Percentiles rank a stretch among this genome's conserved stretches.
Conservation (phyloP, 208 protist species). For the Leishmania gerbilli region DNA sequence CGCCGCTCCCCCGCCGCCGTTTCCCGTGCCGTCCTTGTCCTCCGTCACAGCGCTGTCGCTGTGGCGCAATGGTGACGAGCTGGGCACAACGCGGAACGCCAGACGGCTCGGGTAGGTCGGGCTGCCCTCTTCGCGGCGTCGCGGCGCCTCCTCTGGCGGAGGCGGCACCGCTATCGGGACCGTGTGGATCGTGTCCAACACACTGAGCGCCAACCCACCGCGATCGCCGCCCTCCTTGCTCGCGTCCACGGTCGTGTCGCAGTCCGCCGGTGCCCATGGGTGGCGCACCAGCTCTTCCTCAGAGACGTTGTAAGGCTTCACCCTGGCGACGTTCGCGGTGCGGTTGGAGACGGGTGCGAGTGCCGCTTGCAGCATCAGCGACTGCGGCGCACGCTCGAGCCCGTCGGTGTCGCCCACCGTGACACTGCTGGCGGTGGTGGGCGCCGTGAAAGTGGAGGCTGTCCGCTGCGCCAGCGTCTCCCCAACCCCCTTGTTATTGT, state of each 20-base stretch:
- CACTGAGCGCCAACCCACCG: constrained; percentile 5
- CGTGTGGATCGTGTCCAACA: constrained; percentile 38
- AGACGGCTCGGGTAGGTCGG: constrained; percentile 54
- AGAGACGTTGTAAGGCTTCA: constrained; percentile 24
- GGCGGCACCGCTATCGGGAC: constrained; percentile 25
- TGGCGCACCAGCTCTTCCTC: constrained; percentile 20
- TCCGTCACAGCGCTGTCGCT: background rate
- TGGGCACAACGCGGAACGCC: constrained; percentile 33
- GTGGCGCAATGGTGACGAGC: background rate
- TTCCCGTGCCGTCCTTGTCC: background rate
- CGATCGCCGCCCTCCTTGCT: constrained; percentile 10
- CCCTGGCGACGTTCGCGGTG: too few species aligned
- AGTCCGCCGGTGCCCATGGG: constrained; percentile 1
- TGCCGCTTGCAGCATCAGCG: background rate
- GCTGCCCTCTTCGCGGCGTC: constrained; percentile 26
- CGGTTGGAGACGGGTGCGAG: background rate
- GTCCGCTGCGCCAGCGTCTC: background rate
- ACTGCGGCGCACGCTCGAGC: background rate
- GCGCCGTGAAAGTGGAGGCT: background rate
- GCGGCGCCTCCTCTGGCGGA: constrained; percentile 31
- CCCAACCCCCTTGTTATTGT: background rate
- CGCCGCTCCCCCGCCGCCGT: background rate
- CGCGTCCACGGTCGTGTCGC: constrained; percentile 14
- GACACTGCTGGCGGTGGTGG: constrained; percentile 3
- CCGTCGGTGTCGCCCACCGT: constrained; percentile 4